Evolutionary conservation across 2,329 filamentous ascomycete genomes (phyloP).

Genomic region (Fusarium annulatum): DNA sequence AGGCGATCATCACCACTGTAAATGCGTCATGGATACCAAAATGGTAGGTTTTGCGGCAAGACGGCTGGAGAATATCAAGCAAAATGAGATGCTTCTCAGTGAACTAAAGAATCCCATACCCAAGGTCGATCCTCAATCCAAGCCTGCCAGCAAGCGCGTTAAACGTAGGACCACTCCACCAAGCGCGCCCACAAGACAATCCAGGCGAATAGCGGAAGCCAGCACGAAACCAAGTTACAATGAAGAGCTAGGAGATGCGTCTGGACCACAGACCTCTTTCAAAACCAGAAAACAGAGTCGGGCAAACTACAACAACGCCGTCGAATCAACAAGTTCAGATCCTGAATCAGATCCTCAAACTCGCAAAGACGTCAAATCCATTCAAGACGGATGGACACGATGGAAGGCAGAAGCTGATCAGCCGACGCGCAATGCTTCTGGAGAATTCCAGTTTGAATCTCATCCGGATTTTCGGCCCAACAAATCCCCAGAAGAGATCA

Average conservation of each 20-base stretch:
- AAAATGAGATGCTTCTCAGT: conserved; percentile 8
- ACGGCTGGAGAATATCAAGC: neutral
- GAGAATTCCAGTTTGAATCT: neutral
- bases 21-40: neutral
- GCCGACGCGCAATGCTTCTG: neutral
- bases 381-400: neutral
- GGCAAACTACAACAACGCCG: rapidly evolving
- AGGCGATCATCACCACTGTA: no score
- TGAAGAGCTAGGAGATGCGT: neutral
- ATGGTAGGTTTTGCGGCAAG: conserved; percentile 13
- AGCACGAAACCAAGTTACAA: neutral
- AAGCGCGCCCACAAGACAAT: conserved; percentile 5
- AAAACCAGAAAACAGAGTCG: neutral
- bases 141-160: neutral
- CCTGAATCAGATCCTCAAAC: neutral
- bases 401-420: conserved; percentile 3
- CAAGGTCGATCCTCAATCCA: neutral
- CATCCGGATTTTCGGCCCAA: conserved; percentile 15
- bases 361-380: neutral
- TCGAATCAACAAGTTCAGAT: neutral
- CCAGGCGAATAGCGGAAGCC: conserved; percentile 9
- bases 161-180: conserved; percentile 1
- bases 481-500: conserved; percentile 21
- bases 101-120: neutral
- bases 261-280: no score